Evolutionary conservation across 805 yeast genomes (phyloP).

Genomic region (Teunomyces panamensis): DNA sequence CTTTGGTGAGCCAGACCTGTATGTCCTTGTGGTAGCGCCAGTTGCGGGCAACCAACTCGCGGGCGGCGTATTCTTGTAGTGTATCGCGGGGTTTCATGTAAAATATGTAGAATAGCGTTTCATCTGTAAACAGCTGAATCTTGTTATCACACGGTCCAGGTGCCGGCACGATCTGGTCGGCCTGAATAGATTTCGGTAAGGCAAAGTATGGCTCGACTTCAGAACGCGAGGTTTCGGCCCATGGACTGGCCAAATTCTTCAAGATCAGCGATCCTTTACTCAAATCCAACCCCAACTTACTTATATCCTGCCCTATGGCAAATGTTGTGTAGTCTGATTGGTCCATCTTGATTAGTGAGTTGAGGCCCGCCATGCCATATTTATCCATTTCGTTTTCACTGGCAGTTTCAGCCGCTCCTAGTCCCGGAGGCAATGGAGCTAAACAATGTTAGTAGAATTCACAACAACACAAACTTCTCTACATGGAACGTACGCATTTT

Average conservation of each 20-base stretch:
- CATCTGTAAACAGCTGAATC: conserved; percentile 72
- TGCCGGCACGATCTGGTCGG: conserved; percentile 31
- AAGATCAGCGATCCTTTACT: conserved; percentile 48
- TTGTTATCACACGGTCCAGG: conserved; percentile 48
- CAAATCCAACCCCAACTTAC: conserved; percentile 63
- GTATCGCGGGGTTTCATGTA: conserved; percentile 92
- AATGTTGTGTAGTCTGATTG: conserved; percentile 60
- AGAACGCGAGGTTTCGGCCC: conserved; percentile 89
- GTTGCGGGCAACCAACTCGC: conserved; percentile 85
- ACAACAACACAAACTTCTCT: neutral
- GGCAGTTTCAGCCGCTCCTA: neutral
- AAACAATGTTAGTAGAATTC: conserved; percentile 4
- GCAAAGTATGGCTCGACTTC: conserved; percentile 83
- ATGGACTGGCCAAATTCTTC: conserved; percentile 80
- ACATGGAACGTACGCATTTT: conserved; percentile 3
- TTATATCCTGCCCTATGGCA: conserved; percentile 74
- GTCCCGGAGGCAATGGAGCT: conserved; percentile 22
- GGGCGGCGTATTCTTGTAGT: conserved; percentile 88
- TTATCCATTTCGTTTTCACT: conserved; percentile 46
- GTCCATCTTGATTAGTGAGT: conserved; percentile 59
- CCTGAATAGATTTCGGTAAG: conserved; percentile 50
- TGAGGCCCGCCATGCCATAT: conserved; percentile 67
- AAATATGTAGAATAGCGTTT: conserved; percentile 88
- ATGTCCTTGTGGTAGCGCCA: conserved; percentile 97
- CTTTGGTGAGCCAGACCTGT: conserved; percentile 96